These are phyloP conservation scores for Pseudocercospora fuligena DNA, from an alignment of 2,329 filamentous ascomycete genomes.

Conservation along the genomic window DNA sequence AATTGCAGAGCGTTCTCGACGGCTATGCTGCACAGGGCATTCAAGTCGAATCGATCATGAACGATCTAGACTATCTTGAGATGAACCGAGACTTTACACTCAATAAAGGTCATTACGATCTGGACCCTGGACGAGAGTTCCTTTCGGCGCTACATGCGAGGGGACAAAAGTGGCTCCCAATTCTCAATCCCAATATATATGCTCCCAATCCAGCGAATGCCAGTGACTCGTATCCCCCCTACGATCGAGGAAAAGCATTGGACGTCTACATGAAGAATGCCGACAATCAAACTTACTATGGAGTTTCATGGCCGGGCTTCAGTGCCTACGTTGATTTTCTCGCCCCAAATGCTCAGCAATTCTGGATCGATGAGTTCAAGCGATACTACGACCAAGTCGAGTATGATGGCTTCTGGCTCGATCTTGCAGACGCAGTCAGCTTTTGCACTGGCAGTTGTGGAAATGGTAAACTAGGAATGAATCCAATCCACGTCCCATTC, in stretches of 20 bases:
- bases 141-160: slow-evolving; percentile 55
- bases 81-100: slow-evolving; percentile 62
- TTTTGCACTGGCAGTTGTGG: slow-evolving; percentile 37
- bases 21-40: slow-evolving; percentile 59
- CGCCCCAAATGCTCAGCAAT: slow-evolving; percentile 31
- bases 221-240: slow-evolving; percentile 60
- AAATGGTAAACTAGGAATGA: slow-evolving; percentile 24
- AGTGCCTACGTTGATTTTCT: slow-evolving; percentile 30
- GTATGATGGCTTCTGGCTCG: slow-evolving; percentile 39
- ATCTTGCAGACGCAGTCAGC: slow-evolving; percentile 31
- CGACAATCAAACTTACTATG: slow-evolving; percentile 52
- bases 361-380: slow-evolving; percentile 34
- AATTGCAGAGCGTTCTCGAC: slow-evolving; percentile 62
- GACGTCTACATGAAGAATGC: slow-evolving; percentile 59
- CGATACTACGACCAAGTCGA: slow-evolving; percentile 26
- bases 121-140: slow-evolving; percentile 58
- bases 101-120: slow-evolving; percentile 60
- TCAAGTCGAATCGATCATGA: slow-evolving; percentile 44
- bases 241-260: slow-evolving; percentile 55
- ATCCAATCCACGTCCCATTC: slow-evolving; percentile 33
- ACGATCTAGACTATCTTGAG: slow-evolving; percentile 53
- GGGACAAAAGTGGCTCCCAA: slow-evolving; percentile 61
- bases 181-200: slow-evolving; percentile 66
- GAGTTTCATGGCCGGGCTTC: slow-evolving; percentile 33
- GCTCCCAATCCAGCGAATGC: slow-evolving; percentile 68